These are phyloP conservation scores for Silene vulgaris DNA, from an alignment of 179 eudicot genomes.

Conservation along the genomic window DNA sequence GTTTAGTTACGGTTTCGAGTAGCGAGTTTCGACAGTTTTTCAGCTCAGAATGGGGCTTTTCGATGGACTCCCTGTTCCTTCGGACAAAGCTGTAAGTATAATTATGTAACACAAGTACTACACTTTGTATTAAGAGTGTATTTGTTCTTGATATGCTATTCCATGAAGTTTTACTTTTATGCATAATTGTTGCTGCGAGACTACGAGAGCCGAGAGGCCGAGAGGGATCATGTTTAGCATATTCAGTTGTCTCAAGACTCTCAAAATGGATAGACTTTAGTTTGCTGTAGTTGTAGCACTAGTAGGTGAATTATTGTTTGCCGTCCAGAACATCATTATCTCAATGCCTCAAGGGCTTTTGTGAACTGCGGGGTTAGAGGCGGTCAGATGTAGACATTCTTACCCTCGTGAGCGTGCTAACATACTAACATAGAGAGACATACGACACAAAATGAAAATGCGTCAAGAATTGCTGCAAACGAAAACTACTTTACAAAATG, in stretches of 20 bases:
- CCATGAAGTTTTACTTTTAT: neutral
- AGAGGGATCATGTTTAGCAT: neutral
- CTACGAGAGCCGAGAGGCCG: neutral
- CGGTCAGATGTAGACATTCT: neutral
- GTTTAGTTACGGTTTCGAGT: neutral
- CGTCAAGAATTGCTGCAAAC: neutral
- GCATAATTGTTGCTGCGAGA: neutral
- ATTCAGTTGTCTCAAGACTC: neutral
- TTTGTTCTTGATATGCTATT: neutral
- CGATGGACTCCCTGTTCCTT: constrained; percentile 69
- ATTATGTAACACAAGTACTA: neutral
- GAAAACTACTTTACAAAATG: neutral
- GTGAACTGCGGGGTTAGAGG: neutral
- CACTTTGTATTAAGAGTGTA: neutral
- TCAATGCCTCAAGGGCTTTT: neutral
- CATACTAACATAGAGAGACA: neutral
- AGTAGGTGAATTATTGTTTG: neutral
- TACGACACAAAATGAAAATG: neutral
- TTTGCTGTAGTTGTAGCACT: neutral
- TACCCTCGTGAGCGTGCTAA: neutral
- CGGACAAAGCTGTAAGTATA: constrained; percentile 60
- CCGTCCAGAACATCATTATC: neutral
- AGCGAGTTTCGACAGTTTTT: constrained; percentile 2
- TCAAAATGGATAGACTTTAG: neutral
- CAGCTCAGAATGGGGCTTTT: constrained; percentile 48